These are phyloP conservation scores for Lyophyllum decastes DNA, from an alignment of 768 basidiomycete species.

Conservation along the genomic window DNA sequence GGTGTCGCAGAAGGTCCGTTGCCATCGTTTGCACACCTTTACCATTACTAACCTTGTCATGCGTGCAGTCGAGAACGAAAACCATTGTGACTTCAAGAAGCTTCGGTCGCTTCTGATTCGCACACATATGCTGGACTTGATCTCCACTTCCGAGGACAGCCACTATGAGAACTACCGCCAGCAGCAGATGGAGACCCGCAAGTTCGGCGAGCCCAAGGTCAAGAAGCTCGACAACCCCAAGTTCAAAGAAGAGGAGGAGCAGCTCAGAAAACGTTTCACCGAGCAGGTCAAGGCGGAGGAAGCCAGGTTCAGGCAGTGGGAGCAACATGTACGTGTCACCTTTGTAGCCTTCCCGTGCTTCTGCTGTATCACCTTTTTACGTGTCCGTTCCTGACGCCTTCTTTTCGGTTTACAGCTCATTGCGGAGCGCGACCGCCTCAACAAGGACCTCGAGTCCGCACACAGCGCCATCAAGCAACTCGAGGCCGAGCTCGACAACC, in stretches of 20 bases:
- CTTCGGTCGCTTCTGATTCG: slow-evolving; percentile 93
- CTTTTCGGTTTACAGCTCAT: slow-evolving; percentile 69
- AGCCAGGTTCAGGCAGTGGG: slow-evolving; percentile 97
- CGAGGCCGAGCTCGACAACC: slow-evolving; percentile 87
- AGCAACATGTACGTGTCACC: slow-evolving; percentile 79
- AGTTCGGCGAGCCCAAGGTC: slow-evolving; percentile 97
- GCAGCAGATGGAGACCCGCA: slow-evolving; percentile 99
- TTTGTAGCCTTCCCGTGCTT: neutral
- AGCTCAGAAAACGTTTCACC: slow-evolving; percentile 94
- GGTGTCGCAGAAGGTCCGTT: slow-evolving; percentile 95
- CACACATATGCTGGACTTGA: slow-evolving; percentile 98
- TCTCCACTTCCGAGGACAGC: slow-evolving; percentile 91
- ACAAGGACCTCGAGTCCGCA: slow-evolving; percentile 96
- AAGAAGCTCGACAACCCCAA: slow-evolving; percentile 99
- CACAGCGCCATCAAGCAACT: slow-evolving; percentile 90
- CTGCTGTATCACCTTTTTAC: neutral
- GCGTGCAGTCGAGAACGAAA: slow-evolving; percentile 90
- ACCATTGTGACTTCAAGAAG: slow-evolving; percentile 99
- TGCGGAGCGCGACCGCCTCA: slow-evolving; percentile 96
- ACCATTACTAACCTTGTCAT: neutral
- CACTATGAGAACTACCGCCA: slow-evolving; percentile 99
- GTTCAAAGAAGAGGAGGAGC: slow-evolving; percentile 99
- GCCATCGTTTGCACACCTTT: neutral
- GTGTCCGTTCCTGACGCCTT: slow-evolving; percentile 8
- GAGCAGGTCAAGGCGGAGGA: slow-evolving; percentile 99